Evolutionary conservation across 305 asterid species (phyloP).

Genomic region (Fraxinus ornus): DNA sequence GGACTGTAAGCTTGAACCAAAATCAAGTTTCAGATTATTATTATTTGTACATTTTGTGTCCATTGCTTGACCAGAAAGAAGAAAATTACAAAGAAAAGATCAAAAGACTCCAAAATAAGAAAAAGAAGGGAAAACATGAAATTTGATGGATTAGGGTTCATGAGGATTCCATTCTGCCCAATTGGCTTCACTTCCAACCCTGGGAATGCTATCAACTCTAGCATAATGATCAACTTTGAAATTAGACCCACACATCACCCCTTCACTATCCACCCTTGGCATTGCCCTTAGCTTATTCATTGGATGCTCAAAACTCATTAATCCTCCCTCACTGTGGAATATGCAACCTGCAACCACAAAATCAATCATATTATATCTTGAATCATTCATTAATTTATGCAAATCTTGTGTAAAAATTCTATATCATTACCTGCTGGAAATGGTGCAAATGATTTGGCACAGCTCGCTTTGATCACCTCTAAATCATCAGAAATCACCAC

Average conservation of each 20-base stretch:
- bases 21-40: background rate
- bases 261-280: conserved; percentile 90
- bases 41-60: background rate
- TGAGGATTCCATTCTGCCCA: conserved; percentile 61
- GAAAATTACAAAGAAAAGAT: background rate
- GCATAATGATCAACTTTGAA: conserved; percentile 69
- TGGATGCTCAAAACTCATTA: conserved; percentile 90
- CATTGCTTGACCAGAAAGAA: background rate
- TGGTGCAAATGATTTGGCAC: conserved; percentile 85
- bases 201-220: conserved; percentile 75
- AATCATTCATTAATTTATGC: background rate
- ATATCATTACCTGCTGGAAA: conserved; percentile 61
- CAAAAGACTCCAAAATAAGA: background rate
- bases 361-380: background rate
- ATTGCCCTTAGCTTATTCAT: conserved; percentile 72
- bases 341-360: conserved; percentile 55
- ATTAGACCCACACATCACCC: conserved; percentile 75
- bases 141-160: background rate
- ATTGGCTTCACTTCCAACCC: conserved; percentile 79
- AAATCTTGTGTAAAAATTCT: background rate
- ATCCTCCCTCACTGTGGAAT: conserved; percentile 71
- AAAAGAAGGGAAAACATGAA: background rate
- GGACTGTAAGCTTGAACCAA: background rate
- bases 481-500: conserved; percentile 80
- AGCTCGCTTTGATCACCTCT: conserved; percentile 62